phyloP scores from a whole-genome alignment of 495 filamentous ascomycete species.

The Ramalina intermedia region DNA sequence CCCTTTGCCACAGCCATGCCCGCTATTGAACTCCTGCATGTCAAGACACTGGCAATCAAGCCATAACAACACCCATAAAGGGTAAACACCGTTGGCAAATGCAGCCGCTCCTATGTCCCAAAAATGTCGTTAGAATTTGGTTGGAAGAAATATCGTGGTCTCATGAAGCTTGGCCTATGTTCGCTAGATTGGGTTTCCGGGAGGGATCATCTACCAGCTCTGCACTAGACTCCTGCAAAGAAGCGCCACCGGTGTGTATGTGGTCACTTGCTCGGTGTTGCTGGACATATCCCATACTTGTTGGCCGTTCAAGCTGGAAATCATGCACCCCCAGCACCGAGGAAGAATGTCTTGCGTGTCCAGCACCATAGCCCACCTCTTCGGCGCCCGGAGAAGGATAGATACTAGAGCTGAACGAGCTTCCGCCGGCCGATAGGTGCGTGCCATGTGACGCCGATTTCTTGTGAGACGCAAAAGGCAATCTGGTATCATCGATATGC shows the following conservation, averaged over 20 bases:
- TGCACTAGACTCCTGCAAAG: conserved; percentile 32
- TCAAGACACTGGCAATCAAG: no score
- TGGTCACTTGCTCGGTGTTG: conserved; percentile 47
- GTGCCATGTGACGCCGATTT: conserved; percentile 11
- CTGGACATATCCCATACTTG: conserved; percentile 60
- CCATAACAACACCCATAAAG: no score
- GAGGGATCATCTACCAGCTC: conserved; percentile 27
- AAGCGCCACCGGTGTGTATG: conserved; percentile 42
- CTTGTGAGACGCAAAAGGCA: conserved; percentile 13
- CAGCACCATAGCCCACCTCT: neutral
- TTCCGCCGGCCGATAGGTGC: conserved; percentile 10
- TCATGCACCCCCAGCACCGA: conserved; percentile 17
- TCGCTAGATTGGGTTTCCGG: neutral
- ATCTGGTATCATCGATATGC: conserved; percentile 5
- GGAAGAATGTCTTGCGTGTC: conserved; percentile 16
- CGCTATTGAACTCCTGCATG: no score
- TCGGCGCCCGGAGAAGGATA: conserved; percentile 6
- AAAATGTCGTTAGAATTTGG: conserved; percentile 5
- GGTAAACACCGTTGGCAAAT: no score
- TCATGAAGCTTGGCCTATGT: neutral
- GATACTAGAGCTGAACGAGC: conserved; percentile 14
- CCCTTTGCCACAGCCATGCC: no score
- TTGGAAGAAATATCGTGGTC: no score
- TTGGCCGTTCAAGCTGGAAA: conserved; percentile 39
- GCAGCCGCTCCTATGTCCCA: conserved; percentile 10